Conservation (phyloP, 140 eudicot species). For the Cichorium intybus region DNA sequence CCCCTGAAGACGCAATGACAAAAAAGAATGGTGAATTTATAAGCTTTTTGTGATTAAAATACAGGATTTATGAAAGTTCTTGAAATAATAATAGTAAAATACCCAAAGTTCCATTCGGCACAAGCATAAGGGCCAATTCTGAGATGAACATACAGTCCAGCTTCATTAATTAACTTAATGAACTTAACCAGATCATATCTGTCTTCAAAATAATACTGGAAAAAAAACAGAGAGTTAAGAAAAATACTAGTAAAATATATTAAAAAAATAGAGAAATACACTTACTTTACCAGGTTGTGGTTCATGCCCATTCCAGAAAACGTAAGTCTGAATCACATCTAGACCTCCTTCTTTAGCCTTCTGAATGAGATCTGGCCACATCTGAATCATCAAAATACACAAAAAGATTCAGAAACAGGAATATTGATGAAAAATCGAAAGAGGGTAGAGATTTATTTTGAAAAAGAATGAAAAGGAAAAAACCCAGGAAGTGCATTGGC, state of each 20-base stretch:
- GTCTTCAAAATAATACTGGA: conserved; percentile 90
- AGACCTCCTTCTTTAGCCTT: conserved; percentile 90
- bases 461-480: background rate
- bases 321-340: conserved; percentile 91
- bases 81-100: conserved; percentile 6
- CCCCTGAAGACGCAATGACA: conserved; percentile 56
- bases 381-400: conserved; percentile 30
- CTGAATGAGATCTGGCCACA: conserved; percentile 97
- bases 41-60: background rate
- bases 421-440: background rate
- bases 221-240: conserved; percentile 20
- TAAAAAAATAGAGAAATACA: background rate
- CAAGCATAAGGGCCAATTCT: conserved; percentile 98
- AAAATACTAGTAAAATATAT: background rate
- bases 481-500: conserved; percentile 12
- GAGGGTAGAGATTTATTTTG: background rate
- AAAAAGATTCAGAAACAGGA: background rate
- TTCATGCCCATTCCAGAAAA: conserved; percentile 98
- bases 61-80: background rate
- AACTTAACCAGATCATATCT: conserved; percentile 94
- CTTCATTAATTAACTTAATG: conserved; percentile 77
- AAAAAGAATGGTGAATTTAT: background rate
- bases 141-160: conserved; percentile 93
- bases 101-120: conserved; percentile 99
- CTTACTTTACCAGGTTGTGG: conserved; percentile 78